Percentiles rank a stretch among this genome's conserved stretches.
These are phyloP conservation scores for Candida nemodendra DNA, from an alignment of 805 yeast genomes.

Conservation along the genomic window DNA sequence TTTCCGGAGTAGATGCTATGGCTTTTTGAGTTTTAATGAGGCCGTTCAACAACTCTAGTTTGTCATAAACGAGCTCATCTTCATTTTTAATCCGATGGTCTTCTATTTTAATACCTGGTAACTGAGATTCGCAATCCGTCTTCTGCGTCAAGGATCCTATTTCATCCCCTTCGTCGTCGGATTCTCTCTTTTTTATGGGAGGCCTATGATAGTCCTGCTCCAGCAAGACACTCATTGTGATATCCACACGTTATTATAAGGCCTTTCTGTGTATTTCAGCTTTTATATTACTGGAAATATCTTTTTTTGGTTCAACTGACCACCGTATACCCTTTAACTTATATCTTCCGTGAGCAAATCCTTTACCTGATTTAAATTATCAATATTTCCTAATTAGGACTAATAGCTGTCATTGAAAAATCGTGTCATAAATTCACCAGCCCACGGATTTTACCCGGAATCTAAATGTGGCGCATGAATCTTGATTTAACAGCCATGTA, in stretches of 20 bases:
- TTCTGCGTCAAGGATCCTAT: no score
- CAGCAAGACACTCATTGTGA: neutral
- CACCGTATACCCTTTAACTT: neutral
- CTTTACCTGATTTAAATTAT: slow-evolving; percentile 3
- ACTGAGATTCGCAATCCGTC: no score
- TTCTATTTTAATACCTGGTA: slow-evolving; percentile 2
- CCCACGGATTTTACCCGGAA: no score
- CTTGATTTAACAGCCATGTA: no score
- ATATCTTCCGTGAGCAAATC: slow-evolving; percentile 2
- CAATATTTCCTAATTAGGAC: slow-evolving; percentile 10
- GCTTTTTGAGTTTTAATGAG: neutral
- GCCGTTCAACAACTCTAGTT: neutral
- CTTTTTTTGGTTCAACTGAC: no score
- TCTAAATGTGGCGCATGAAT: no score
- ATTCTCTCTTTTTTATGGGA: neutral
- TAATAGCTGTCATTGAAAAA: slow-evolving; percentile 1
- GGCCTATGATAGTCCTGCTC: neutral
- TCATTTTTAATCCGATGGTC: neutral
- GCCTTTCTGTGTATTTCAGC: no score
- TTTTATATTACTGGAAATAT: no score
- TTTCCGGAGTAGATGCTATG: neutral
- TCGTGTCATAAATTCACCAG: no score
- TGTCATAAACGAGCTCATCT: slow-evolving; percentile 5
- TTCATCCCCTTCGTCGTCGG: neutral
- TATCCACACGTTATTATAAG: no score